Conservation (phyloP, 805 yeast genomes). For the Myxozyma lipomycoides region DNA sequence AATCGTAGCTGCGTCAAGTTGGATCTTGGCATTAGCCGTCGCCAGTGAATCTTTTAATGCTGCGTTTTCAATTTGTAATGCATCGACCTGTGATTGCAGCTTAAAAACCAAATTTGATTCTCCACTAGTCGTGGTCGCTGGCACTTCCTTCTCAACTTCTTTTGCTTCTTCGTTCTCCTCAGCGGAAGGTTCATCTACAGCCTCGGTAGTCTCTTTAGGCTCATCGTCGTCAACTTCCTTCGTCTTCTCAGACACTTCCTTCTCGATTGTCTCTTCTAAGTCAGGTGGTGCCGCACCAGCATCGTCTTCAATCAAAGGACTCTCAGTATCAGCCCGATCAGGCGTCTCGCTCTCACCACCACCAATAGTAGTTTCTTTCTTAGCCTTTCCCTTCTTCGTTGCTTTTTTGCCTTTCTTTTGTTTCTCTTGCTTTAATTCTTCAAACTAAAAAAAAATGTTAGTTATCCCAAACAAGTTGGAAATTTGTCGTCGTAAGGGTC, state of each 20-base stretch:
- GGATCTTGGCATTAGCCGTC: conserved; percentile 24
- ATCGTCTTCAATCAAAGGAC: conserved; percentile 28
- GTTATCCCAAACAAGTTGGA: not conserved
- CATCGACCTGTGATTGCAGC: conserved; percentile 5
- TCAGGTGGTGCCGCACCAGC: conserved; percentile 49
- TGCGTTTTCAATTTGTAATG: conserved; percentile 15
- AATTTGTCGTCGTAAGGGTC: not conserved
- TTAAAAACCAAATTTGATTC: too few relatives aligned
- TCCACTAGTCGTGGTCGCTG: not conserved
- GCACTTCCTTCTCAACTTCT: not conserved
- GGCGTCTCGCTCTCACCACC: conserved; percentile 5
- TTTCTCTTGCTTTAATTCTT: conserved; percentile 58
- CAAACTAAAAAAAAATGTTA: conserved; percentile 40
- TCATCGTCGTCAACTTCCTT: conserved; percentile 34
- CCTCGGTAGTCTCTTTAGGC: conserved; percentile 36
- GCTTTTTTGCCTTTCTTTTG: conserved; percentile 42
- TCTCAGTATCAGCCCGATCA: conserved; percentile 9
- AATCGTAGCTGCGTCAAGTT: conserved; percentile 19
- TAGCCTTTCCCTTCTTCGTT: conserved; percentile 2
- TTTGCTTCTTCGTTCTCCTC: not conserved
- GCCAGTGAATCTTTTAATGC: conserved; percentile 21
- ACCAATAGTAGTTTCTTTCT: conserved; percentile 7
- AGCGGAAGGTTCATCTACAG: not conserved
- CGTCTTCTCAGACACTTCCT: conserved; percentile 18
- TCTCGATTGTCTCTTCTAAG: conserved; percentile 3